Evolutionary conservation across 345 rosid genomes (phyloP).

Genomic region (Lepidium africanum): DNA sequence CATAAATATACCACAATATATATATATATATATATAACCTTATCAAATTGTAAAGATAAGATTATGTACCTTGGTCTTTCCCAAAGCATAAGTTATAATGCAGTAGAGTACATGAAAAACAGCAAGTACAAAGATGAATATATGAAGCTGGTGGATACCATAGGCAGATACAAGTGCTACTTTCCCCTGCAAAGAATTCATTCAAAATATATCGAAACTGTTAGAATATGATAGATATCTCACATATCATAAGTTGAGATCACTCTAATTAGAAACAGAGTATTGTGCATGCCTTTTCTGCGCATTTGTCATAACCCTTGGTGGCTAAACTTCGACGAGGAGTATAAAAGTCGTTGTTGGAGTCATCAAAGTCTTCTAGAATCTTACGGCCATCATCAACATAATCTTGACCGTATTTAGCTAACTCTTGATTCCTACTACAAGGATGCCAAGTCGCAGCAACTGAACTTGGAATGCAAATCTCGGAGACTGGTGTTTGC

Average conservation of each 20-base stretch:
- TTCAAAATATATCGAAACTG: no score
- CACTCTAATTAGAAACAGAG: neutral
- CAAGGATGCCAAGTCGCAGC: conserved; percentile 77
- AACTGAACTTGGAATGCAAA: conserved; percentile 39
- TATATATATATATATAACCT: neutral
- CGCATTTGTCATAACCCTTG: conserved; percentile 34
- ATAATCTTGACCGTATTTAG: neutral
- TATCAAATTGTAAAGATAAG: neutral
- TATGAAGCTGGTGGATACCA: conserved; percentile 72
- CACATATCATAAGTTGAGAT: no score
- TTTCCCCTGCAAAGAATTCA: conserved; percentile 42
- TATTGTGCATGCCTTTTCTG: conserved; percentile 27
- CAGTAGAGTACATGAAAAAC: conserved; percentile 58
- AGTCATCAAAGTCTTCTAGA: conserved; percentile 31
- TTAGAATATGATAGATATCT: no score
- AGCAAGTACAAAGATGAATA: conserved; percentile 76
- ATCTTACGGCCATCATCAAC: conserved; percentile 30
- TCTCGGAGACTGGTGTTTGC: conserved; percentile 36
- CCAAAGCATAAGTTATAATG: conserved; percentile 50
- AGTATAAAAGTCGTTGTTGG: conserved; percentile 6
- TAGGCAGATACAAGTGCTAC: conserved; percentile 64
- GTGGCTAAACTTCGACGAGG: conserved; percentile 45
- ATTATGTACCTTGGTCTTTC: conserved; percentile 54
- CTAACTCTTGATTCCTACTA: neutral
- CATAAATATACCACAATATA: neutral